Evolutionary conservation across 495 filamentous ascomycete genomes (phyloP), one percentile per base, ranked within the genome.

Genomic region (Hyaloscypha variabilis): DNA sequence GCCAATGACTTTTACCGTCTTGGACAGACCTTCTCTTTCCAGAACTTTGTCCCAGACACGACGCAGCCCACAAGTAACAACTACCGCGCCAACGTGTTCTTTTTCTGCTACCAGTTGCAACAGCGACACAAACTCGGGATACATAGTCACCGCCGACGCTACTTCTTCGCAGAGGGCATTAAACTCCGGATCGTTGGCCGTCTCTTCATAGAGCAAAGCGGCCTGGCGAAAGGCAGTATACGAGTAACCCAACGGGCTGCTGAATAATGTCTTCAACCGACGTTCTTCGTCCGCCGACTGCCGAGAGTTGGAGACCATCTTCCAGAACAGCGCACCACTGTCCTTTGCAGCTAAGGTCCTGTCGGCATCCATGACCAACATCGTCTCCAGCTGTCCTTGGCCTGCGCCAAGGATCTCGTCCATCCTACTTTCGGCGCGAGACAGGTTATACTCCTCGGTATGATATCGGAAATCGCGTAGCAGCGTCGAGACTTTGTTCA

Each of bases 361-460:
- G 66, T 90, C 87, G 4, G 73, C 86, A 66, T 90, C 88, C 30
- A 90, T 63, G 1, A 87, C 79, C 58, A 89, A 63, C 50, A 85
- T 70, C 1, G 77, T 85, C 63, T 81, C 64, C 42, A 78, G 63
- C 10, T 75, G 42, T 24, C 63, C 62, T 17, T 65, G 24, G 8
- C 39, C 39, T 1, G 30, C 14, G n/a, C 58, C 13, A 21, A 85
- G 10, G 8, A 72, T 67, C 13, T 79, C 65, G 34, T 85, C 79
- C 23, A 88, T 63, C 21, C n/a, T 69, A 1, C 34, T 50, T 57
- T 78, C 49, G n/a, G 77, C 81, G 17, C 29, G 49, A 19, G 53
- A 62, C 14, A 78, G 62, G 67, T 88, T 87, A 51, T 76, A 55
- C 1, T 71, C 24, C 34, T 82, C 76, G 2, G 63, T 76, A 62